Conservation (phyloP, 768 basidiomycete species). For the Hemileccinum rubropunctum region DNA sequence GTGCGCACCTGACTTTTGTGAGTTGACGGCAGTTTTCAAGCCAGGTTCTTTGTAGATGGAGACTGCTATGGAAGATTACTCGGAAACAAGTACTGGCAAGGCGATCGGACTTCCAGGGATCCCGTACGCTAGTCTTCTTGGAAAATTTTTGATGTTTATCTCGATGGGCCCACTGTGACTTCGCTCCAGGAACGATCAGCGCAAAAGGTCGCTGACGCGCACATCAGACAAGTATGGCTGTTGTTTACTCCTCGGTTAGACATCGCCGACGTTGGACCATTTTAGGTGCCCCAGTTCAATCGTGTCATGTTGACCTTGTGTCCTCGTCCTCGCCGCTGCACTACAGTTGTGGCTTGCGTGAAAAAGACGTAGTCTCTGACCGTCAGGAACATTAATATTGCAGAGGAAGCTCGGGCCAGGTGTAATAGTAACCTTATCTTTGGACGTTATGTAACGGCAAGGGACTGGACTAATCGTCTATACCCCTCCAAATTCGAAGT, state of each 20-base stretch:
- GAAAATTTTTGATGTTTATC: slow-evolving; percentile 16
- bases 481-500: slow-evolving; percentile 11
- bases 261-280: background rate
- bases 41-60: background rate
- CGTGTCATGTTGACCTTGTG: background rate
- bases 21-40: background rate
- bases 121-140: slow-evolving; percentile 10
- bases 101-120: slow-evolving; percentile 16
- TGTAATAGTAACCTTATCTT: slow-evolving; percentile 27
- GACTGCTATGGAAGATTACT: too few species aligned
- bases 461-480: slow-evolving; percentile 6
- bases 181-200: slow-evolving; percentile 22
- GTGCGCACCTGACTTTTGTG: slow-evolving; percentile 1
- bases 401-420: slow-evolving; percentile 13
- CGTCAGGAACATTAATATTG: slow-evolving; percentile 11
- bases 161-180: slow-evolving; percentile 12
- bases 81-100: slow-evolving; percentile 1
- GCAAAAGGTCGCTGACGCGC: slow-evolving; percentile 11
- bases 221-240: slow-evolving; percentile 1
- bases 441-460: slow-evolving; percentile 23
- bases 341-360: background rate
- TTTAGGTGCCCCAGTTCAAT: background rate
- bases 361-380: slow-evolving; percentile 4
- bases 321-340: background rate
- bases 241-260: background rate